These are phyloP conservation scores for Parafenestella ontariensis DNA, from an alignment of 2,329 filamentous ascomycete species.

Conservation along the genomic window DNA sequence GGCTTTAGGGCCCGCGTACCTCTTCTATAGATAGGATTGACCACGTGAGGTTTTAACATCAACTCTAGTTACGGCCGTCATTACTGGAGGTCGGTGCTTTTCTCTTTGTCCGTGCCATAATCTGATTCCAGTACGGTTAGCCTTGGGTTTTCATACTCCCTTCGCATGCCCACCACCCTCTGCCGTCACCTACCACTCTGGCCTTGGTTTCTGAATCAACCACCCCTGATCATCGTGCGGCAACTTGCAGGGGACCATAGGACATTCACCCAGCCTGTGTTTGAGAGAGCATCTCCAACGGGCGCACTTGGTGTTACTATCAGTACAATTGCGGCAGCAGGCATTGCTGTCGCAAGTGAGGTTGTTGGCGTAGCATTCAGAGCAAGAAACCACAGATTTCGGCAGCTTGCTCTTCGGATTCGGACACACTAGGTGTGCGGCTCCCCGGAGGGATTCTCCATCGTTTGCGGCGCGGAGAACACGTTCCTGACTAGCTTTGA, in stretches of 20 bases:
- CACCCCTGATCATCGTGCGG: constrained; percentile 29
- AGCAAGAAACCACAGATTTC: constrained; percentile 29
- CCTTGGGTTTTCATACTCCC: neutral
- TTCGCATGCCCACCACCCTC: neutral
- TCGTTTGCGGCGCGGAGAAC: constrained; percentile 17
- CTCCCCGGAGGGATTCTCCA: constrained; percentile 27
- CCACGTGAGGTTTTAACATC: too few relatives aligned
- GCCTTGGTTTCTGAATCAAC: constrained; percentile 17
- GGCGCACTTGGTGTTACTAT: constrained; percentile 23
- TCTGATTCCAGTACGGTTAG: too few relatives aligned
- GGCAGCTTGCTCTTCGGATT: constrained; percentile 23
- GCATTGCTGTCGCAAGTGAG: constrained; percentile 29
- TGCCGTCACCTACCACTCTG: constrained; percentile 21
- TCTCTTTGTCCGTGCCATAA: too few relatives aligned
- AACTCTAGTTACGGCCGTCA: too few relatives aligned
- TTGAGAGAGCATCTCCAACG: constrained; percentile 40
- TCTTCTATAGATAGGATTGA: too few relatives aligned
- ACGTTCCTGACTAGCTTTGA: constrained; percentile 10
- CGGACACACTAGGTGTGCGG: constrained; percentile 34
- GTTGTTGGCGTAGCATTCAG: constrained; percentile 38
- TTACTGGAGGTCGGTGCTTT: too few relatives aligned
- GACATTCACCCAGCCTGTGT: constrained; percentile 33
- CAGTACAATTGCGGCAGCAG: constrained; percentile 32
- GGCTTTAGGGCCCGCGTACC: too few relatives aligned
- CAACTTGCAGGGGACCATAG: constrained; percentile 27